Evolutionary conservation across 1,284 basidiomycete species (phyloP).

Genomic region (Ustilago cynodontis): DNA sequence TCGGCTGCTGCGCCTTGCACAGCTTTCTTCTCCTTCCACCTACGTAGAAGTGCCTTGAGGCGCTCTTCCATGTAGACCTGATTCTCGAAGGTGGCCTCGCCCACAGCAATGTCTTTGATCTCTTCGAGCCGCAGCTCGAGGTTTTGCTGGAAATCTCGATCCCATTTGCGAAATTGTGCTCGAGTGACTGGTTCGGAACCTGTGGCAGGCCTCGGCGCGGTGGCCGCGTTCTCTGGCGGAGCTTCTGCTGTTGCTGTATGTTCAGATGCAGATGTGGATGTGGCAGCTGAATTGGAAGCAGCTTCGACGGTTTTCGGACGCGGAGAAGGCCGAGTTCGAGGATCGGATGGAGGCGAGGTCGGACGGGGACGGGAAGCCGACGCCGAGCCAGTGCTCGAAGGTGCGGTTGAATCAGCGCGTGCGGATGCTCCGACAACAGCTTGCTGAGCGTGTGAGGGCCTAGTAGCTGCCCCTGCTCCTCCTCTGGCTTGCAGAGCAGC

Average conservation of each 20-base stretch:
- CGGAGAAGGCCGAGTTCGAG: slow-evolving; percentile 7
- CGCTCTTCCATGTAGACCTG: slow-evolving; percentile 26
- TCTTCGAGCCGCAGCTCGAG: slow-evolving; percentile 37
- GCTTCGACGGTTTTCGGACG: slow-evolving; percentile 2
- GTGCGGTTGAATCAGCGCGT: slow-evolving; percentile 6
- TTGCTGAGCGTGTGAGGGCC: not conserved
- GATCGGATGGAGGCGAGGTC: slow-evolving; percentile 15
- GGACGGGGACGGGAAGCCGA: not conserved
- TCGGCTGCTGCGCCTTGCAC: not conserved
- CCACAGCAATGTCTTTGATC: slow-evolving; percentile 25
- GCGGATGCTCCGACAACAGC: not conserved
- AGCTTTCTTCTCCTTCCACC: slow-evolving; percentile 15
- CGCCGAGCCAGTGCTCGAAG: slow-evolving; percentile 12
- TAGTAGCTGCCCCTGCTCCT: not conserved
- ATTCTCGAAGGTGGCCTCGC: slow-evolving; percentile 26
- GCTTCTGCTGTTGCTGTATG: not conserved
- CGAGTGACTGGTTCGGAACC: slow-evolving; percentile 11
- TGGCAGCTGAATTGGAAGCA: slow-evolving; percentile 1
- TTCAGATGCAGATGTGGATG: not conserved
- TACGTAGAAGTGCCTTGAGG: slow-evolving; percentile 16
- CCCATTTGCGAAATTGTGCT: slow-evolving; percentile 32
- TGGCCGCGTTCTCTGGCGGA: not conserved
- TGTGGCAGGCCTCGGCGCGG: not conserved
- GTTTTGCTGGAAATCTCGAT: slow-evolving; percentile 6
- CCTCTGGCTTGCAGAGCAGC: not conserved